Evolutionary conservation across 1,139 yeast genomes (phyloP), one percentile per base, ranked within the genome.

Genomic region (Nematodospora anomalae): DNA sequence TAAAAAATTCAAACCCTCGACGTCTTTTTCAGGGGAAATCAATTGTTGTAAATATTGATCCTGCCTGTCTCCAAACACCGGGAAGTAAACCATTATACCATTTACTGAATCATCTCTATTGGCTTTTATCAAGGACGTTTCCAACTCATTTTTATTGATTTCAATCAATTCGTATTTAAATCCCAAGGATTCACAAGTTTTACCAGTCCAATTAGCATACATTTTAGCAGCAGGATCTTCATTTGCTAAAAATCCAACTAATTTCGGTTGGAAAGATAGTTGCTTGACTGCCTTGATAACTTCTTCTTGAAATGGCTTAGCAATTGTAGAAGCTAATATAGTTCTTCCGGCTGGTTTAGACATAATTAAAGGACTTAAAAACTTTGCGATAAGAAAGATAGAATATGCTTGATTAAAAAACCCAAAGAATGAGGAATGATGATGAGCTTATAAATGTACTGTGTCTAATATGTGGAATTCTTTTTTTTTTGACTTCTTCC

Each of bases 61-160:
- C 63, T 92, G 98, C 44, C 86, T 78, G 56, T 87, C 88, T 2
- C 96, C 96, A 63, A 88, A 92, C 3, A 92, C 97, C 1, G 98
- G 98, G 75, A 90, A 92, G 61, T 92, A 92, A n/a, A 92, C 92
- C 89, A 92, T 89, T 48, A 92, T 92, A 20, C 98, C 98, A 55
- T 88, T 83, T 24, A 92, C 88, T 1, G 60, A 51, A 37, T 76
- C 79, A 52, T 90, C 94, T 22, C 72, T 71, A 58, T 92, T 92
- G 41, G 97, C 97, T 34, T 75, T 79, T 38, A 89, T 76, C 43
- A 92, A 78, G 21, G 80, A 82, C 46, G 82, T 89, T 60, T 92
- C 98, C 44, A 92, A 71, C 26, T 83, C 85, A 50, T 92, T 95
- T 58, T 85, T 87, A 48, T 76, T 79, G 8, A 84, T 81, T 45